phyloP scores from a whole-genome alignment of 140 eudicot genomes.

The Flaveria floridana region DNA sequence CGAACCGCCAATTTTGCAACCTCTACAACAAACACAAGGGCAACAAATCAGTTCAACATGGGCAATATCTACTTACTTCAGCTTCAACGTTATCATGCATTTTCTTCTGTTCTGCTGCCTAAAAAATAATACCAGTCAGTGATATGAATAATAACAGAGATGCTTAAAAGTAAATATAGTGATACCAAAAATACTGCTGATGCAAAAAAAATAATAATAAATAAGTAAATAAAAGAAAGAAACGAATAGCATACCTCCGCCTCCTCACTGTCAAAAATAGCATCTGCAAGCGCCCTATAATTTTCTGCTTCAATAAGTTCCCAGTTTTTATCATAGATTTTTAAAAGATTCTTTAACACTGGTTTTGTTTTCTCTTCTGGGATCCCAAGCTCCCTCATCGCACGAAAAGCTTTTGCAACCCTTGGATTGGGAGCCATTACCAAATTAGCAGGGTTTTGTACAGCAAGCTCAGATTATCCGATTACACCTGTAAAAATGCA shows the following conservation, averaged over 20 bases:
- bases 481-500: constrained; percentile 7
- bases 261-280: constrained; percentile 77
- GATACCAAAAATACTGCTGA: neutral
- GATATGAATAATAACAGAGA: neutral
- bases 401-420: constrained; percentile 69
- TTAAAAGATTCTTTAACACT: constrained; percentile 62
- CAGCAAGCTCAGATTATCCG: constrained; percentile 16
- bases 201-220: neutral
- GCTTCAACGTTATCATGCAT: constrained; percentile 41
- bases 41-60: neutral
- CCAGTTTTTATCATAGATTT: constrained; percentile 79
- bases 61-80: constrained; percentile 33
- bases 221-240: neutral
- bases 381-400: constrained; percentile 71
- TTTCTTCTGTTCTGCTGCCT: constrained; percentile 54
- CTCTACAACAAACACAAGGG: neutral
- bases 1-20: neutral
- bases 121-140: constrained; percentile 26
- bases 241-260: constrained; percentile 38
- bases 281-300: constrained; percentile 87
- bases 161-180: constrained; percentile 1
- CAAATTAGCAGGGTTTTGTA: constrained; percentile 8
- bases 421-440: constrained; percentile 63
- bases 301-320: constrained; percentile 77
- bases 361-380: constrained; percentile 74